A percentile compares a stretch with the other conserved stretches of the same genome.
phyloP scores from a whole-genome alignment of 2,329 filamentous ascomycete species.

The Raffaelea ambrosiae region DNA sequence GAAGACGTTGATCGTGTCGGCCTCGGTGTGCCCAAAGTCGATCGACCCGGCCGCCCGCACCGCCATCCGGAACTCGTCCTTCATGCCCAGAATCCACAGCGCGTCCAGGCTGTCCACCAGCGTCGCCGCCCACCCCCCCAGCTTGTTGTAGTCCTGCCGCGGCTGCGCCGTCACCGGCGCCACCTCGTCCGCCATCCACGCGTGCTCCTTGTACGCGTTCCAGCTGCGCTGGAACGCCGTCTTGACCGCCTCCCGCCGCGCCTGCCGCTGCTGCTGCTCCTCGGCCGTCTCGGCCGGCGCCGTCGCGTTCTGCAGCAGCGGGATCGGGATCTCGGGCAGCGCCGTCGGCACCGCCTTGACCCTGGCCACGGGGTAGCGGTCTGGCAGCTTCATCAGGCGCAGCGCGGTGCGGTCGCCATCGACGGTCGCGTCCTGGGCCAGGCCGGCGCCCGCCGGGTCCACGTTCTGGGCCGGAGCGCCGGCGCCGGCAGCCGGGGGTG shows the following conservation, averaged over 20 bases:
- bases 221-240: constrained; percentile 47
- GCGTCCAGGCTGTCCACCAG: constrained; percentile 61
- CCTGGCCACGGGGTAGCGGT: constrained; percentile 23
- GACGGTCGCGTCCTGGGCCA: too few species aligned
- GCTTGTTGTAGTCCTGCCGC: constrained; percentile 42
- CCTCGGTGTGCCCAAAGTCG: constrained; percentile 48
- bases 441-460: too few species aligned
- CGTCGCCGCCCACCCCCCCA: constrained; percentile 57
- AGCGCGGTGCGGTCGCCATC: neutral
- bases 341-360: constrained; percentile 26
- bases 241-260: constrained; percentile 35
- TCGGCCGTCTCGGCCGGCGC: constrained; percentile 36
- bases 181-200: constrained; percentile 58
- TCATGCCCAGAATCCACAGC: constrained; percentile 65
- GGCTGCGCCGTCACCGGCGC: constrained; percentile 43
- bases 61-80: constrained; percentile 56
- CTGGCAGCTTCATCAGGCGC: constrained; percentile 22
- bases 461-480: too few species aligned
- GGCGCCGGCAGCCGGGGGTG: neutral
- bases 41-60: constrained; percentile 48
- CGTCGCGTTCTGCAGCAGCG: constrained; percentile 49
- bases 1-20: constrained; percentile 53
- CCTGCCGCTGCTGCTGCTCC: constrained; percentile 25
- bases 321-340: constrained; percentile 32
- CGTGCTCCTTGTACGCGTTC: constrained; percentile 51